phyloP scores from a whole-genome alignment of 164 flowering plant genomes.

The Liriodendron chinense region DNA sequence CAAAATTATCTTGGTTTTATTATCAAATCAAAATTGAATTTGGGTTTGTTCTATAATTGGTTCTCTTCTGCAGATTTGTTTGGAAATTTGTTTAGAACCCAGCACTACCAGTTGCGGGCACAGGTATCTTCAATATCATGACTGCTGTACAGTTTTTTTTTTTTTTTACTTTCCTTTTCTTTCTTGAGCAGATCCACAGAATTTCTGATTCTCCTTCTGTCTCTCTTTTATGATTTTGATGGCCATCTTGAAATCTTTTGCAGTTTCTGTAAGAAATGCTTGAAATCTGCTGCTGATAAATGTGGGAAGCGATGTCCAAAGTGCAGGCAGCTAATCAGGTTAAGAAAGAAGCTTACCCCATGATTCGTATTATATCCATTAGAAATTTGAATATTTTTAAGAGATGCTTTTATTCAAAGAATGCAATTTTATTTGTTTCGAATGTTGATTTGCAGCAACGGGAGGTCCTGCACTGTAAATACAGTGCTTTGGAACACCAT shows the following conservation, averaged over 20 bases:
- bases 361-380: neutral
- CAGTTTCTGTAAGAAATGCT: conserved; percentile 84
- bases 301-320: conserved; percentile 90
- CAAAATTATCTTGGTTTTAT: neutral
- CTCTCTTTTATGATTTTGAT: conserved; percentile 6
- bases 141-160: neutral
- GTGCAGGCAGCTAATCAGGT: conserved; percentile 89
- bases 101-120: conserved; percentile 97
- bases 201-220: neutral
- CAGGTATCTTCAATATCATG: conserved; percentile 42
- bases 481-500: conserved; percentile 97
- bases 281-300: conserved; percentile 78
- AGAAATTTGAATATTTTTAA: neutral
- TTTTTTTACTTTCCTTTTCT: neutral
- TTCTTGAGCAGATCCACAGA: neutral
- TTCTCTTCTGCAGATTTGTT: conserved; percentile 59
- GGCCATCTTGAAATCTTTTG: conserved; percentile 5
- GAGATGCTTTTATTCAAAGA: neutral
- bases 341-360: neutral
- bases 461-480: conserved; percentile 82
- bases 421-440: neutral
- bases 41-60: conserved; percentile 7
- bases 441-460: conserved; percentile 51
- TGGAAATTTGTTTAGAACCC: conserved; percentile 91
- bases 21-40: neutral